phyloP scores from a whole-genome alignment of 306 rosid genomes.

The Fagus crenata region DNA sequence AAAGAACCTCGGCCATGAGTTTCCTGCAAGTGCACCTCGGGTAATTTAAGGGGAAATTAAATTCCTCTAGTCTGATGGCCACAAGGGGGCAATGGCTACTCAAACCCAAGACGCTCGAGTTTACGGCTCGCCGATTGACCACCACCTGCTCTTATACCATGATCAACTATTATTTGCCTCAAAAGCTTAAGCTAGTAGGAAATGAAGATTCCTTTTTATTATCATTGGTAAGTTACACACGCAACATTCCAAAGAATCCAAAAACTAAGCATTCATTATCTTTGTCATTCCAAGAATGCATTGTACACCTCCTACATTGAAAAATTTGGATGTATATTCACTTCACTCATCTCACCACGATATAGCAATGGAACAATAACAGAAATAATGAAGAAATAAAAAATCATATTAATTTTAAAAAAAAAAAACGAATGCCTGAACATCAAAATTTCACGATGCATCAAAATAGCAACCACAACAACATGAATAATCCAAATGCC shows the following conservation, averaged over 20 bases:
- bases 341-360: constrained; percentile 7
- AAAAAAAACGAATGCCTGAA: background rate
- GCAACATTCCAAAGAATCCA: background rate
- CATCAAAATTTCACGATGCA: background rate
- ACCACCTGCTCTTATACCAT: too few species aligned
- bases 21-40: too few species aligned
- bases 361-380: background rate
- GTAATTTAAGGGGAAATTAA: too few species aligned
- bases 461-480: background rate
- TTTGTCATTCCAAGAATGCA: background rate
- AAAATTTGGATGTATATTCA: background rate
- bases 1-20: too few species aligned
- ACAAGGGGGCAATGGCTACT: too few species aligned
- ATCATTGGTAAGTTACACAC: too few species aligned
- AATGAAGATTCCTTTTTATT: too few species aligned
- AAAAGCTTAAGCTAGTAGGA: too few species aligned
- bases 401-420: background rate
- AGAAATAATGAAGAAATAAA: background rate
- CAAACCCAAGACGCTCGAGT: too few species aligned
- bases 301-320: background rate
- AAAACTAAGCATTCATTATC: background rate
- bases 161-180: too few species aligned
- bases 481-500: background rate
- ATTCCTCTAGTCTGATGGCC: too few species aligned
- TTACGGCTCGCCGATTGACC: too few species aligned